Base-by-base conservation (phyloP, 2,329 filamentous ascomycete genomes). In the Ophiostoma sp. region DNA sequence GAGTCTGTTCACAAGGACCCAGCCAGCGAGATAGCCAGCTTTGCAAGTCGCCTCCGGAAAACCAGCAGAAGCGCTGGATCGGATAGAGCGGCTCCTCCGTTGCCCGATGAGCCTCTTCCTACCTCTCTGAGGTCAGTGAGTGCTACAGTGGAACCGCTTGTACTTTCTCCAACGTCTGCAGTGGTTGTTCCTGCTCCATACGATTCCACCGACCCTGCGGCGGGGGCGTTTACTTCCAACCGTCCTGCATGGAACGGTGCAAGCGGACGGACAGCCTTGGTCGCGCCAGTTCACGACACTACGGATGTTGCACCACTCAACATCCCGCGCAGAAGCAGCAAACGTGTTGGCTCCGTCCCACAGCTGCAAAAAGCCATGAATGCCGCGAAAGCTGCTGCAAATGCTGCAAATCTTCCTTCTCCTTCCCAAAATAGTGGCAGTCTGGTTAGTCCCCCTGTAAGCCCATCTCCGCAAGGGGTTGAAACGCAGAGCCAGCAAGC, bases 201-300 rank as follows among this genome's bases (percentile, higher is more conserved):
- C 5, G 64, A 49, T 9, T 41, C 70, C 3, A 72, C 70, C 2
- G 77, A 77, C 72, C 77, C 74, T 71, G 79, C 74, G 12, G 79
- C 74, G 1, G 72, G 74, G 36, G 76, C 76, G 72, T 73, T 79
- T 73, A 71, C 75, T 73, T 70, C 77, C 40, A 79, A 75, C 66
- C 80, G 82, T 36, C 86, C 87, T 5, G 82, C 87, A 69, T 93
- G 90, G 90, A 88, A 87, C 73, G 90, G 90, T 18, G 86, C 87
- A 49, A 92, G 87, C 75, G 90, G 90, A 41, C 85, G 90, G 72
- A 83, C 83, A 58, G 81, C 84, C 47, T 81, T 91, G 68, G 83
- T 90, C 45, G 82, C 83, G 62, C 87, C 89, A 3, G 83, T 91
- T 49, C 83, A 81, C 74, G 88, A 91, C 74, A 85, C 85, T 47